Conservation (phyloP, 441 rosid species). For the Bocquillonia castaneifolia region DNA sequence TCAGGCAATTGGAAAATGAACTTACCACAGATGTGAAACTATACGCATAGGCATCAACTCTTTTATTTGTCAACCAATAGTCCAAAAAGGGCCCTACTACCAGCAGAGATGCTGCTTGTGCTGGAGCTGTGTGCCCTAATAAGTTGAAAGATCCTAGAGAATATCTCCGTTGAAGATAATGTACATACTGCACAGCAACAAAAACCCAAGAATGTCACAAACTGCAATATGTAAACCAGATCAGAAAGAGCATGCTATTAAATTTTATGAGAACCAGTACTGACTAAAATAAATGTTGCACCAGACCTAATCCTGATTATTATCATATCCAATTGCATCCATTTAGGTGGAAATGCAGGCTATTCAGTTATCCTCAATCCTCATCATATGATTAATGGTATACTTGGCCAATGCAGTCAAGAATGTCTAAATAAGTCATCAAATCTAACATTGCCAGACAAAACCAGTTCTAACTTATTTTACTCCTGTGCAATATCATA, state of each 20-base stretch:
- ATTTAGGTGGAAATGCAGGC: slow-evolving; percentile 5
- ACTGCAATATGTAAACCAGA: not conserved
- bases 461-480: not conserved
- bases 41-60: slow-evolving; percentile 64
- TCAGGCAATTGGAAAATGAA: slow-evolving; percentile 10
- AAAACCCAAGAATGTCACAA: slow-evolving; percentile 8
- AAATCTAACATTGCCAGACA: not conserved
- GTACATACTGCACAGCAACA: slow-evolving; percentile 72
- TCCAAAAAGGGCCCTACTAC: slow-evolving; percentile 84
- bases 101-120: slow-evolving; percentile 81
- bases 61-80: slow-evolving; percentile 75
- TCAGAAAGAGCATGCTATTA: not conserved
- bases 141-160: slow-evolving; percentile 82
- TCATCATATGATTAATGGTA: not conserved
- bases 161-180: slow-evolving; percentile 81
- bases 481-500: not conserved
- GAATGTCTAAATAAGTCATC: not conserved
- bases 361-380: not conserved
- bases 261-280: not conserved
- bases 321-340: slow-evolving; percentile 3
- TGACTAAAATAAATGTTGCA: not conserved
- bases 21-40: slow-evolving; percentile 59
- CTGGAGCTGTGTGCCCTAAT: slow-evolving; percentile 95
- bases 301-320: not conserved
- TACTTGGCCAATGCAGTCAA: not conserved